Evolutionary conservation across 2,329 filamentous ascomycete genomes (phyloP), one percentile per base, ranked within the genome.

Genomic region (Pseudogymnoascus sp.): DNA sequence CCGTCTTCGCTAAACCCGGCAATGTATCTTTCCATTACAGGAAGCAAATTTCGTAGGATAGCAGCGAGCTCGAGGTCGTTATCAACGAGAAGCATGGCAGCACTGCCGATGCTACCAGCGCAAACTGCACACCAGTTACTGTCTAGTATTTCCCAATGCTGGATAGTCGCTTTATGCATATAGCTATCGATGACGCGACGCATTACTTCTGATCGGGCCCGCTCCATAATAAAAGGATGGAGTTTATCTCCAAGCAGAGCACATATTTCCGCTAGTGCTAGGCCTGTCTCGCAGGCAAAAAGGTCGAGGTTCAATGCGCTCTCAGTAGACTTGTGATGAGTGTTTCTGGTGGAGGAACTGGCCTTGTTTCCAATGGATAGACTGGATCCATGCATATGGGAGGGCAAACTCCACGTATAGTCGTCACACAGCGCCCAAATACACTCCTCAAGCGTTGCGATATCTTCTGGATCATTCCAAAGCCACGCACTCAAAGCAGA

Each of bases 81-180:
- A 7, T 31, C 44, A 31, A 51, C 44, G 25, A 51, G 44, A 31
- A 51, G 44, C 44, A 51, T 51, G 27, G 44, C 44, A 5, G 44
- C 44, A 15, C 44, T 51, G 9, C 44, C 44, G n/a, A 55, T 55
- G 44, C 44, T 55, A 31, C 44, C 44, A 6, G 44, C 44, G 44
- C 44, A 55, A 25, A 55, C 44, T 4, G 44, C 44, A 55, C 44
- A 55, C 44, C 44, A 55, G 44, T 55, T 55, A 55, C n/a, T 55
- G n/a, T 55, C 13, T 3, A 55, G 31, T 29, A 12, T 10, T 55
- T 55, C 44, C 44, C 44, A 55, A 17, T 55, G 44, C 44, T 55
- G 44, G 25, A 55, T 55, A 31, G 44, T 55, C 4, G 2, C n/a
- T 31, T 55, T 55, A 2, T 55, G 8, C 44, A 55, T 55, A 27